phyloP scores from a whole-genome alignment of 805 yeast species.

The Jamesozyma piceae region DNA sequence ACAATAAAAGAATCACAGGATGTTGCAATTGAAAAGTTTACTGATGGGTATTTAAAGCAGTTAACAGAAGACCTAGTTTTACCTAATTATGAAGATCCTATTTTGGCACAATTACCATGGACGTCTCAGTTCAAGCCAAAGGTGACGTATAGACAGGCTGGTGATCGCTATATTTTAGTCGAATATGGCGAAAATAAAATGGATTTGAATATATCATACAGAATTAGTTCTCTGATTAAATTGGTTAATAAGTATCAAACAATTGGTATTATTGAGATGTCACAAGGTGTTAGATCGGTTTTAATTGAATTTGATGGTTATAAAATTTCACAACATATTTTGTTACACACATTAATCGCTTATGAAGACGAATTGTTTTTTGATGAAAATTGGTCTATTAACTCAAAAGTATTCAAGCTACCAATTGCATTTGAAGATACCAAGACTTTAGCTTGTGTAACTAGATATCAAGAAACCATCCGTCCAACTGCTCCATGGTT shows the following conservation, averaged over 20 bases:
- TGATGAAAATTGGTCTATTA: conserved; percentile 76
- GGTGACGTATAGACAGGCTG: conserved; percentile 89
- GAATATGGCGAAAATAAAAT: conserved; percentile 87
- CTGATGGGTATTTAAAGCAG: conserved; percentile 10
- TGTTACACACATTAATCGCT: conserved; percentile 57
- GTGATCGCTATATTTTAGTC: conserved; percentile 84
- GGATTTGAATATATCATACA: conserved; percentile 77
- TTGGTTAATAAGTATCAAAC: conserved; percentile 58
- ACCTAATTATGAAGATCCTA: conserved; percentile 55
- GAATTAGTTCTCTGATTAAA: conserved; percentile 75
- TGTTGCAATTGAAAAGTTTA: conserved; percentile 33
- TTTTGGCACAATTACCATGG: conserved; percentile 45
- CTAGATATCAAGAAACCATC: conserved; percentile 87
- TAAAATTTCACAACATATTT: conserved; percentile 47
- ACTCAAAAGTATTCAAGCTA: conserved; percentile 69
- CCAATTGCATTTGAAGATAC: conserved; percentile 97
- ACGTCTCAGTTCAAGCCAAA: conserved; percentile 47
- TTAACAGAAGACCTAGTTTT: conserved; percentile 30
- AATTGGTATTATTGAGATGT: conserved; percentile 85
- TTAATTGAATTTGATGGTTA: conserved; percentile 72
- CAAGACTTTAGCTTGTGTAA: conserved; percentile 80
- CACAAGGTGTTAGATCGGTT: conserved; percentile 94
- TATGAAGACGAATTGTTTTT: conserved; percentile 68
- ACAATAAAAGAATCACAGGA: conserved; percentile 55
- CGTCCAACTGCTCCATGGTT: conserved; percentile 93